These are phyloP conservation scores for Fomes fomentarius DNA, from an alignment of 1,284 basidiomycete genomes.

Conservation along the genomic window DNA sequence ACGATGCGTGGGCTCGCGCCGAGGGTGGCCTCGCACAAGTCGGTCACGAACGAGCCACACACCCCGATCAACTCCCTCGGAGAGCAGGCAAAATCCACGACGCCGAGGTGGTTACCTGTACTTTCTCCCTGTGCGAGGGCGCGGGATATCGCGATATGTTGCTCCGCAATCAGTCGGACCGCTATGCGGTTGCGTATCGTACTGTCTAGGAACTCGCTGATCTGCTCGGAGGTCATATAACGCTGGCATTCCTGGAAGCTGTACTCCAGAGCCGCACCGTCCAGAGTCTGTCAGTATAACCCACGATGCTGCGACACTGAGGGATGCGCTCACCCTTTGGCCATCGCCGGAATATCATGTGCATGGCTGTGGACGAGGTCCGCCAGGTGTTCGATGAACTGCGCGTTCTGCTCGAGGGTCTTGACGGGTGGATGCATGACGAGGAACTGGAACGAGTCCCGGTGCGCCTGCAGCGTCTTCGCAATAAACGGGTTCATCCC, in stretches of 20 bases:
- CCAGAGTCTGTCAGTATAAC: not conserved
- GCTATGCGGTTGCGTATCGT: conserved; percentile 88
- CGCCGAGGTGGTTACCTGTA: conserved; percentile 51
- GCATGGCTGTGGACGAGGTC: conserved; percentile 78
- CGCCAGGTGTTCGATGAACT: conserved; percentile 70
- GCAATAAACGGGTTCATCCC: conserved; percentile 89
- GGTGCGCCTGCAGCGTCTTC: conserved; percentile 73
- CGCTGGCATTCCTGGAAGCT: conserved; percentile 87
- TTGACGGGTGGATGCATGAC: conserved; percentile 71
- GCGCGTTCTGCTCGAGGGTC: conserved; percentile 70
- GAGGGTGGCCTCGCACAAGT: conserved; percentile 86
- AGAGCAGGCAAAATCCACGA: conserved; percentile 72
- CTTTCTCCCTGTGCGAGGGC: conserved; percentile 46
- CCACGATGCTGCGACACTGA: not conserved
- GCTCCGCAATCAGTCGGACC: conserved; percentile 89
- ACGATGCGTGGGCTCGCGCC: conserved; percentile 70
- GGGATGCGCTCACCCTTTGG: conserved; percentile 69
- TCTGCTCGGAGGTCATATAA: conserved; percentile 81
- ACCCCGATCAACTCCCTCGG: conserved; percentile 73
- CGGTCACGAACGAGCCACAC: conserved; percentile 81
- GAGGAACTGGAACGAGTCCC: conserved; percentile 74
- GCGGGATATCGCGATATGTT: conserved; percentile 84
- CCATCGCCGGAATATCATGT: conserved; percentile 88
- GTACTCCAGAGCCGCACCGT: not conserved
- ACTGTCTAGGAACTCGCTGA: conserved; percentile 81